Evolutionary conservation across 768 basidiomycete species (phyloP).

Genomic region (Hygrophorus russula): DNA sequence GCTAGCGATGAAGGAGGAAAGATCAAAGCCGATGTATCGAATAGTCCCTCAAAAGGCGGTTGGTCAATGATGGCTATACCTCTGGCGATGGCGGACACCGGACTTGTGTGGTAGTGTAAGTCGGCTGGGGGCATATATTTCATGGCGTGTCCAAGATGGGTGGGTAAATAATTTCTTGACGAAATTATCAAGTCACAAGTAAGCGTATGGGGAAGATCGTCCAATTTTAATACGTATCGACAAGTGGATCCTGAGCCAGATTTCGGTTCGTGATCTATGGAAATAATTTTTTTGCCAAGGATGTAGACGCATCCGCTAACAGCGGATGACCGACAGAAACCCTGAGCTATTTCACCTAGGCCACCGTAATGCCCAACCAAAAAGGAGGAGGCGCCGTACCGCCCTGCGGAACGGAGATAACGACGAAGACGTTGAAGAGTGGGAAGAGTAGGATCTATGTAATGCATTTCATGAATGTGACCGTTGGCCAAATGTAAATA

Average conservation of each 20-base stretch:
- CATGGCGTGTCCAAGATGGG: constrained; percentile 13
- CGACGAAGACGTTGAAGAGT: constrained; percentile 60
- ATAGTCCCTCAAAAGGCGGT: constrained; percentile 9
- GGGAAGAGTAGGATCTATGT: constrained; percentile 51
- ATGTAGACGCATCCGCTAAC: constrained; percentile 71
- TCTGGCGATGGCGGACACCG: constrained; percentile 10
- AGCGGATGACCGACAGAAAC: constrained; percentile 80
- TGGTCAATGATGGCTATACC: constrained; percentile 28
- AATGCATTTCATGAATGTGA: constrained; percentile 2
- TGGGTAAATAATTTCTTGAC: constrained; percentile 25
- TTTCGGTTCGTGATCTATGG: constrained; percentile 11
- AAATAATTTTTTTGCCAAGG: constrained; percentile 39
- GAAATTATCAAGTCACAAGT: constrained; percentile 46
- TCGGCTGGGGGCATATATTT: constrained; percentile 10
- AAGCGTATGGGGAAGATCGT: constrained; percentile 51
- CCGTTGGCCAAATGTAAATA: not conserved
- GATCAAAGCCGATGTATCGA: constrained; percentile 61
- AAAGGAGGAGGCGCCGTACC: constrained; percentile 77
- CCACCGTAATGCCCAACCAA: constrained; percentile 95
- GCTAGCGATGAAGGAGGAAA: constrained; percentile 60
- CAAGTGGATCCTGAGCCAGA: not conserved
- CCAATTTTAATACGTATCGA: constrained; percentile 36
- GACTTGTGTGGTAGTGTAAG: not conserved
- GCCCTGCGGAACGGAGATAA: constrained; percentile 70
- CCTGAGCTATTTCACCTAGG: constrained; percentile 85